Evolutionary conservation across 208 protist species (phyloP).

Genomic region (Trypanosoma lewisi): DNA sequence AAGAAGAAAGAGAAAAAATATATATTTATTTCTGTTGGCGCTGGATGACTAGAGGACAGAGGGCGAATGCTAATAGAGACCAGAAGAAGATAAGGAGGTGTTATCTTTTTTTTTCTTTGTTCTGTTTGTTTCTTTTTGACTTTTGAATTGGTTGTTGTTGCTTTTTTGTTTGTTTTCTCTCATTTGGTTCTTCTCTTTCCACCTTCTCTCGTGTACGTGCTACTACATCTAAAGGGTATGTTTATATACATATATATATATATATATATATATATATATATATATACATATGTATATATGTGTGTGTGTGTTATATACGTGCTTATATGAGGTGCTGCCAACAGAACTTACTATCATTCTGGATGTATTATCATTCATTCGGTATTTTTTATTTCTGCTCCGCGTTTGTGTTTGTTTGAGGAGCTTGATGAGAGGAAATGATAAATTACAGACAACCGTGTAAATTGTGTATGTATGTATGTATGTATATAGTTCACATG

Average conservation of each 20-base stretch:
- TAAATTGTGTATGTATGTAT: too few species aligned
- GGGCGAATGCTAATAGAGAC: too few species aligned
- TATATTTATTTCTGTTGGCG: not conserved
- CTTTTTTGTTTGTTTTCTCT: conserved; percentile 14
- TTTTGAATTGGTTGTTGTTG: conserved; percentile 3
- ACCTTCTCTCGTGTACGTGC: not conserved
- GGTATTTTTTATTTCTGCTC: conserved; percentile 9
- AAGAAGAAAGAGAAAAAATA: not conserved
- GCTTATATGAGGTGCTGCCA: too few species aligned
- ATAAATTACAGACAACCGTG: too few species aligned
- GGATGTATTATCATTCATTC: not conserved
- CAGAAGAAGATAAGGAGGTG: too few species aligned
- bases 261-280: conserved; percentile 1
- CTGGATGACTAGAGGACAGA: too few species aligned
- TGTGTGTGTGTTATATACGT: not conserved
- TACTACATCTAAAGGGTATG: not conserved
- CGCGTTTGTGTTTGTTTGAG: conserved; percentile 8
- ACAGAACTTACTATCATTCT: too few species aligned
- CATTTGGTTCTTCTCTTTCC: not conserved
- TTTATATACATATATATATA: conserved; percentile 16
- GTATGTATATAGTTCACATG: too few species aligned
- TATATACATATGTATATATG: not conserved
- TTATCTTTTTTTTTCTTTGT: conserved; percentile 4
- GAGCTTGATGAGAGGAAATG: too few species aligned
- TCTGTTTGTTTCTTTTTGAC: conserved; percentile 11